Percentiles rank a stretch among this genome's conserved stretches.
These are phyloP conservation scores for Clonostachys chloroleuca DNA, from an alignment of 2,329 filamentous ascomycete species.

Conservation along the genomic window DNA sequence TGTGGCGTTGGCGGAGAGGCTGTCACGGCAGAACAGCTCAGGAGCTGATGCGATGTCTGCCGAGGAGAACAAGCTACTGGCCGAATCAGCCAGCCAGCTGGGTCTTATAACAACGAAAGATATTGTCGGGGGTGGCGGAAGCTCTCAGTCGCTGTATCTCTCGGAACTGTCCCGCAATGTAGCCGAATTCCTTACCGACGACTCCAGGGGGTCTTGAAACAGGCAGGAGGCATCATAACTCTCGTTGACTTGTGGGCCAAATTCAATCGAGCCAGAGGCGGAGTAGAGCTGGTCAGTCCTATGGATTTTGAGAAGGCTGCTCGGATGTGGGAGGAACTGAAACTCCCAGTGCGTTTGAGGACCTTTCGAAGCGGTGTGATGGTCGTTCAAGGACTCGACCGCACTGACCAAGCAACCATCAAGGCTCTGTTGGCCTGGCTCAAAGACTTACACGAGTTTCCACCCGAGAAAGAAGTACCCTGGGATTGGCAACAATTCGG, in stretches of 20 bases:
- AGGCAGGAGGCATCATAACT: constrained; percentile 82
- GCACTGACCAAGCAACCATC: constrained; percentile 88
- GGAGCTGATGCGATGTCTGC: constrained; percentile 55
- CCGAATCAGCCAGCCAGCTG: constrained; percentile 73
- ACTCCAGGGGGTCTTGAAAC: constrained; percentile 70
- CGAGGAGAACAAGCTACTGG: constrained; percentile 71
- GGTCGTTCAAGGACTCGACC: constrained; percentile 83
- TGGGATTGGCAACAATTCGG: constrained; percentile 81
- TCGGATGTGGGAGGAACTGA: constrained; percentile 80
- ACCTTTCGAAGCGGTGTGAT: constrained; percentile 92
- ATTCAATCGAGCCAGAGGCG: constrained; percentile 89
- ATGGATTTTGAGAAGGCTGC: constrained; percentile 89
- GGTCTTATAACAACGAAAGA: constrained; percentile 94
- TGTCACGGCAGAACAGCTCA: constrained; percentile 64
- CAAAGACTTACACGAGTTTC: constrained; percentile 62
- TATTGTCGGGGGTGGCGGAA: constrained; percentile 68
- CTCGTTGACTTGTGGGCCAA: constrained; percentile 90
- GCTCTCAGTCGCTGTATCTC: constrained; percentile 79
- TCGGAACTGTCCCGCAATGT: constrained; percentile 82
- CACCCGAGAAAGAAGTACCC: constrained; percentile 57
- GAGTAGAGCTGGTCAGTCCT: constrained; percentile 90
- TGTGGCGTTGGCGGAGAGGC: constrained; percentile 84
- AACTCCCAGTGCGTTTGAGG: constrained; percentile 78
- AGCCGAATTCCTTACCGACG: constrained; percentile 86
- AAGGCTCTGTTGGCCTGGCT: constrained; percentile 74